A percentile compares a stretch with the other conserved stretches of the same genome.
phyloP scores from a whole-genome alignment of 1,139 yeast species.

The Ogataea hybrid region DNA sequence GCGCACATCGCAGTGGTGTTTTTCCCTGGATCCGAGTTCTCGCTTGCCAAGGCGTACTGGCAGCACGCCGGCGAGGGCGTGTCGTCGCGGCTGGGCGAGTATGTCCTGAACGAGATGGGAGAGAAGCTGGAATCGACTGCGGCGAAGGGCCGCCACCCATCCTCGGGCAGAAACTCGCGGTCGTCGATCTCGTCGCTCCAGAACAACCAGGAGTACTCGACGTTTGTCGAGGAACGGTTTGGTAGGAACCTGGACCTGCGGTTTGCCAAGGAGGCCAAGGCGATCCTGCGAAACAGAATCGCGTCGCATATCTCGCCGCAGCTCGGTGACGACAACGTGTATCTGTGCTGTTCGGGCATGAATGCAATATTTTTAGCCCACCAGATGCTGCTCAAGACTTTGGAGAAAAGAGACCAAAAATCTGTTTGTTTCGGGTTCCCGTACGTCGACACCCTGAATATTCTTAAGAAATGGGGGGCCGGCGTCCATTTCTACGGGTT shows the following conservation, averaged over 20 bases:
- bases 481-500: slow-evolving; percentile 79
- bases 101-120: slow-evolving; percentile 63
- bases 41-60: slow-evolving; percentile 85
- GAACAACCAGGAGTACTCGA: slow-evolving; percentile 51
- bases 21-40: slow-evolving; percentile 55
- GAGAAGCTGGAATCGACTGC: slow-evolving; percentile 33
- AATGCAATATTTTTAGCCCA: slow-evolving; percentile 86
- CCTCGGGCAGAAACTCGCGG: slow-evolving; percentile 20
- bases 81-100: slow-evolving; percentile 86
- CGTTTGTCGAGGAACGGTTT: slow-evolving; percentile 82
- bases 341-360: slow-evolving; percentile 89
- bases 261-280: slow-evolving; percentile 72
- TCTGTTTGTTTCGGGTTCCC: slow-evolving; percentile 95
- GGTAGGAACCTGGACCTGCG: slow-evolving; percentile 85
- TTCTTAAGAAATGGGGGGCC: slow-evolving; percentile 86
- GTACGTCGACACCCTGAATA: slow-evolving; percentile 86
- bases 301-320: slow-evolving; percentile 51
- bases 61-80: slow-evolving; percentile 96
- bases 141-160: slow-evolving; percentile 28
- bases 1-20: slow-evolving; percentile 76
- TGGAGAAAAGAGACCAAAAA: slow-evolving; percentile 43
- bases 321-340: slow-evolving; percentile 60
- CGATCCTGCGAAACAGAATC: slow-evolving; percentile 70
- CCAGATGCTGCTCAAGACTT: slow-evolving; percentile 49
- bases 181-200: slow-evolving; percentile 27